These are phyloP conservation scores for Coffea humblotiana DNA, from an alignment of 305 asterid species.

Conservation along the genomic window DNA sequence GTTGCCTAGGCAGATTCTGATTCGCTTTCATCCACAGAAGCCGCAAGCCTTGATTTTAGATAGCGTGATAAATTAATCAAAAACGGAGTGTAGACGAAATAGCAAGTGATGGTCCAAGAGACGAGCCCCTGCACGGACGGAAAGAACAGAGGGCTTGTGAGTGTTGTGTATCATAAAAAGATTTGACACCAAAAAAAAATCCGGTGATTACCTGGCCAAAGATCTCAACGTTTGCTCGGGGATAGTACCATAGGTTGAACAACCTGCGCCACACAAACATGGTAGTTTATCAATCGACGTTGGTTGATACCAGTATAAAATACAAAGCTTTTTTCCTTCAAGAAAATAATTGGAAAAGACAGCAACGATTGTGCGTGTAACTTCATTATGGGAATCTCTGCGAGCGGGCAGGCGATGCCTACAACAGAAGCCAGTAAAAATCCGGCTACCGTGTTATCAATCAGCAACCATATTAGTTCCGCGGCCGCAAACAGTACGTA, in stretches of 20 bases:
- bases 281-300: background rate
- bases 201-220: slow-evolving; percentile 49
- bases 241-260: slow-evolving; percentile 72
- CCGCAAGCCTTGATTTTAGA: slow-evolving; percentile 35
- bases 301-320: background rate
- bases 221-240: slow-evolving; percentile 58
- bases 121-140: slow-evolving; percentile 53
- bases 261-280: slow-evolving; percentile 32
- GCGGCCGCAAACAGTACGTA: slow-evolving; percentile 59
- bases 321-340: too few relatives aligned
- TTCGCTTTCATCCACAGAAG: slow-evolving; percentile 17
- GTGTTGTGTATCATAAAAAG: background rate
- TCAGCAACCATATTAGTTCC: slow-evolving; percentile 51
- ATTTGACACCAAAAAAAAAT: background rate
- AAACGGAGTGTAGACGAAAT: slow-evolving; percentile 66
- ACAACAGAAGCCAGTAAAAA: slow-evolving; percentile 61
- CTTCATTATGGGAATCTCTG: slow-evolving; percentile 71
- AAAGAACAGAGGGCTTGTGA: background rate
- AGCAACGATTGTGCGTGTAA: slow-evolving; percentile 14
- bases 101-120: slow-evolving; percentile 73
- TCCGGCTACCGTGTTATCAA: slow-evolving; percentile 58
- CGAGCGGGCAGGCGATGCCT: slow-evolving; percentile 65
- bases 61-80: slow-evolving; percentile 60
- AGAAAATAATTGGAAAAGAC: too few relatives aligned
- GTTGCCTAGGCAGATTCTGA: background rate